Evolutionary conservation across 2,329 filamentous ascomycete species (phyloP).

Genomic region (Clarireedia monteithiana): DNA sequence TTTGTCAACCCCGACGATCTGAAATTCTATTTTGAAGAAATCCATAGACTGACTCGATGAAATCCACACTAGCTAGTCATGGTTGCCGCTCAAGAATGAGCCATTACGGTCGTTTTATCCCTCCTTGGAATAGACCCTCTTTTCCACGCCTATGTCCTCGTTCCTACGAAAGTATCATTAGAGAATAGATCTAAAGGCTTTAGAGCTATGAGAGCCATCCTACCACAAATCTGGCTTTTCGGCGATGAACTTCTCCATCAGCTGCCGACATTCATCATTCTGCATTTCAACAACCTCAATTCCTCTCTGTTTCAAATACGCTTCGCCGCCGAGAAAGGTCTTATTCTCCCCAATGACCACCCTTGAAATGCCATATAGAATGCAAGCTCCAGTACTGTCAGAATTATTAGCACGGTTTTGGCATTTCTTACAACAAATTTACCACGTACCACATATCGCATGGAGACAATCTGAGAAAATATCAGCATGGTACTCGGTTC

Average conservation of each 20-base stretch:
- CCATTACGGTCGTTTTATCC: too few species aligned
- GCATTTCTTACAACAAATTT: constrained; percentile 26
- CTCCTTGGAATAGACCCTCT: constrained; percentile 34
- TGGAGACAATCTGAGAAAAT: constrained; percentile 45
- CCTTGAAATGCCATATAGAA: constrained; percentile 66
- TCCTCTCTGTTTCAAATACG: constrained; percentile 57
- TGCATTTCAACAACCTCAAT: constrained; percentile 68
- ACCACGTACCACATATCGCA: constrained; percentile 61
- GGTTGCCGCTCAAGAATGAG: too few species aligned
- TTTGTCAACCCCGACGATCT: constrained; percentile 90
- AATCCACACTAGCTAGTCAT: neutral
- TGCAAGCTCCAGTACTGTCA: constrained; percentile 57
- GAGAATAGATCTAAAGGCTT: neutral
- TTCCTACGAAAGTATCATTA: constrained; percentile 35
- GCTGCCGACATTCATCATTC: constrained; percentile 52
- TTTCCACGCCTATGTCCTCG: constrained; percentile 48
- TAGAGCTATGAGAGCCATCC: constrained; percentile 26
- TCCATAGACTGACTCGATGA: constrained; percentile 57
- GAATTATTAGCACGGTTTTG: neutral
- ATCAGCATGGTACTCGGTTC: neutral
- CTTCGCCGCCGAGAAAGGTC: constrained; percentile 62
- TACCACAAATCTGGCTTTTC: constrained; percentile 65
- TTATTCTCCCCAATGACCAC: constrained; percentile 74
- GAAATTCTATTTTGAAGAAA: constrained; percentile 88
- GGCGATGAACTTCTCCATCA: constrained; percentile 67